These are phyloP conservation scores for Aquilaria sinensis DNA, from an alignment of 345 rosid genomes.

Conservation along the genomic window DNA sequence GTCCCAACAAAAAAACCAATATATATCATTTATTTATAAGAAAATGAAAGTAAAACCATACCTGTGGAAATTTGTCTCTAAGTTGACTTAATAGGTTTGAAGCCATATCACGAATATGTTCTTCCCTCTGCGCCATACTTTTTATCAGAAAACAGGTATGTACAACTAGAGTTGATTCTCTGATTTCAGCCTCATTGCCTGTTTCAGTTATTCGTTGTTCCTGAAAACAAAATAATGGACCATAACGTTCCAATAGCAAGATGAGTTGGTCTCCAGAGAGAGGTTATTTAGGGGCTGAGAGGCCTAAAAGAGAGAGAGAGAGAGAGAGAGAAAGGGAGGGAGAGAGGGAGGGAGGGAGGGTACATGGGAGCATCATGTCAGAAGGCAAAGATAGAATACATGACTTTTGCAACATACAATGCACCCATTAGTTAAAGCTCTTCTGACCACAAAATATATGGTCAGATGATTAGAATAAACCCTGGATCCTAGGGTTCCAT, in stretches of 20 bases:
- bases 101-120: constrained; percentile 79
- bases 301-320: neutral
- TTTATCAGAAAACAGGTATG: constrained; percentile 92
- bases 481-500: too few species aligned
- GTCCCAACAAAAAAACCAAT: constrained; percentile 13
- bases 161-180: constrained; percentile 74
- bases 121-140: constrained; percentile 97
- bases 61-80: constrained; percentile 98
- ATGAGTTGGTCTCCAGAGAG: constrained; percentile 3
- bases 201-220: constrained; percentile 77
- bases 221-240: constrained; percentile 45
- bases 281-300: neutral
- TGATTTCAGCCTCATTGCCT: constrained; percentile 71
- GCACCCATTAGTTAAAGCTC: too few species aligned
- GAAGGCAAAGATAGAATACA: neutral
- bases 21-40: neutral
- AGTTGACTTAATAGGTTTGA: constrained; percentile 84
- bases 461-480: too few species aligned
- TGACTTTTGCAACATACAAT: too few species aligned
- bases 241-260: constrained; percentile 12
- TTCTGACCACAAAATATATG: too few species aligned
- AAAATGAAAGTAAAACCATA: constrained; percentile 17
- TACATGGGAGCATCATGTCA: constrained; percentile 2
- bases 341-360: neutral
- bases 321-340: constrained; percentile 9